Conservation (phyloP, 345 rosid species). For the Gossypium anomalum region DNA sequence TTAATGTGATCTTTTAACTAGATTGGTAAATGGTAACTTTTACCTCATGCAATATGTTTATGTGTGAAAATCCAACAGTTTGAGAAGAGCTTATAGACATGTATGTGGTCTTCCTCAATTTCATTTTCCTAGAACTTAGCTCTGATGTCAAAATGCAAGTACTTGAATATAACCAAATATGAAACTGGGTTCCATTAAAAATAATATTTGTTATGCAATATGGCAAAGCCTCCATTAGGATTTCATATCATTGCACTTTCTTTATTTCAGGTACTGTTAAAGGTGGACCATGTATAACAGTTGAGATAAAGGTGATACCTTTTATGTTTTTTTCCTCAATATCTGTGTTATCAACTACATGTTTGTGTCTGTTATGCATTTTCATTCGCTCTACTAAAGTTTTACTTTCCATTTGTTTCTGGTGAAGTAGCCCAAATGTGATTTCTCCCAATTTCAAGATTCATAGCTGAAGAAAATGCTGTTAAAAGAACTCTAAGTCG, state of each 20-base stretch:
- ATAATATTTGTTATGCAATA: not conserved
- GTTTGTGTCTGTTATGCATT: not conserved
- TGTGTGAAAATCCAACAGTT: not conserved
- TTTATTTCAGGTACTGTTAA: slow-evolving; percentile 44
- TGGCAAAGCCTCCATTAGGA: not conserved
- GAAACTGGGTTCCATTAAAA: too few species aligned
- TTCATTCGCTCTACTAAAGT: slow-evolving; percentile 7
- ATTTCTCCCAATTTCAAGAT: slow-evolving; percentile 71
- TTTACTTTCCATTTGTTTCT: slow-evolving; percentile 26
- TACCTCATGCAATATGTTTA: not conserved
- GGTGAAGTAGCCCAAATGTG: slow-evolving; percentile 88
- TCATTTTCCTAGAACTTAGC: not conserved
- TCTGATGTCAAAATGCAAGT: not conserved
- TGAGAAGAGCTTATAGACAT: not conserved
- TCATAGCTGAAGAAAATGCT: slow-evolving; percentile 51
- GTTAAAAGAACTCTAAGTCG: slow-evolving; percentile 55
- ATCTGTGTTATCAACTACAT: not conserved
- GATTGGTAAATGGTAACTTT: too few species aligned
- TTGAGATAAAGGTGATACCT: slow-evolving; percentile 65
- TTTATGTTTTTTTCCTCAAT: not conserved
- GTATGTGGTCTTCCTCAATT: not conserved
- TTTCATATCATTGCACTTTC: slow-evolving; percentile 11
- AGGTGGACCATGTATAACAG: slow-evolving; percentile 47
- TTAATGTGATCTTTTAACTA: too few species aligned
- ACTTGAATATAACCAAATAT: not conserved